Conservation (phyloP, 1,139 yeast genomes). For the Yamadazyma sp. region DNA sequence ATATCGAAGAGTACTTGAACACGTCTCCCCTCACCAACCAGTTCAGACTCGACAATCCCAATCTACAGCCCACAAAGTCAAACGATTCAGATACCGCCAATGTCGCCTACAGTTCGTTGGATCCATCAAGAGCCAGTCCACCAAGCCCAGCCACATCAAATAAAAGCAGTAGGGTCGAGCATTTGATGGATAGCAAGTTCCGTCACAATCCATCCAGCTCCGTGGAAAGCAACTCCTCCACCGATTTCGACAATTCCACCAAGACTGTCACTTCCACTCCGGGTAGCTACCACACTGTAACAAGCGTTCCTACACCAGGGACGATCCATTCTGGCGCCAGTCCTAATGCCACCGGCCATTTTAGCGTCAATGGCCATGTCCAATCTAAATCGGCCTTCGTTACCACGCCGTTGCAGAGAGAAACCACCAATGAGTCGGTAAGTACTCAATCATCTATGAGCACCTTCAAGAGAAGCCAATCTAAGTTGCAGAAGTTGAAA, state of each 20-base stretch:
- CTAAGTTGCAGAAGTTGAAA: constrained; percentile 11
- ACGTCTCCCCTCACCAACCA: constrained; percentile 23
- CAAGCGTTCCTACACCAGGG: background rate
- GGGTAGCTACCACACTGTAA: background rate
- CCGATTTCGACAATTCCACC: background rate
- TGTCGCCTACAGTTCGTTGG: constrained; percentile 13
- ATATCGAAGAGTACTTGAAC: constrained; percentile 24
- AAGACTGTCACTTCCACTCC: background rate
- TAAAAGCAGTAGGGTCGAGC: constrained; percentile 1
- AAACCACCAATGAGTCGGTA: constrained; percentile 3
- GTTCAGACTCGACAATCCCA: constrained; percentile 28
- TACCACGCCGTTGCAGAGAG: constrained; percentile 14
- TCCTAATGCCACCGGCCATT: background rate
- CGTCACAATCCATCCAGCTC: constrained; percentile 7
- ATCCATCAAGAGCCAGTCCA: constrained; percentile 13
- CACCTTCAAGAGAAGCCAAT: constrained; percentile 6
- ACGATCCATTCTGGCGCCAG: too few species aligned
- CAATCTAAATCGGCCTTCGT: constrained; percentile 5
- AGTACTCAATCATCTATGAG: constrained; percentile 1
- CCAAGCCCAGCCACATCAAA: constrained; percentile 11
- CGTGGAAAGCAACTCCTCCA: constrained; percentile 4
- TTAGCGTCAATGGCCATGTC: background rate
- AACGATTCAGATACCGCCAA: constrained; percentile 10
- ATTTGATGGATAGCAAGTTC: constrained; percentile 2
- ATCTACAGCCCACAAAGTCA: constrained; percentile 21